A percentile compares a stretch with the other conserved stretches of the same genome.
These are phyloP conservation scores for Coniferiporia sulphurascens DNA, from an alignment of 1,284 basidiomycete species.

Conservation along the genomic window DNA sequence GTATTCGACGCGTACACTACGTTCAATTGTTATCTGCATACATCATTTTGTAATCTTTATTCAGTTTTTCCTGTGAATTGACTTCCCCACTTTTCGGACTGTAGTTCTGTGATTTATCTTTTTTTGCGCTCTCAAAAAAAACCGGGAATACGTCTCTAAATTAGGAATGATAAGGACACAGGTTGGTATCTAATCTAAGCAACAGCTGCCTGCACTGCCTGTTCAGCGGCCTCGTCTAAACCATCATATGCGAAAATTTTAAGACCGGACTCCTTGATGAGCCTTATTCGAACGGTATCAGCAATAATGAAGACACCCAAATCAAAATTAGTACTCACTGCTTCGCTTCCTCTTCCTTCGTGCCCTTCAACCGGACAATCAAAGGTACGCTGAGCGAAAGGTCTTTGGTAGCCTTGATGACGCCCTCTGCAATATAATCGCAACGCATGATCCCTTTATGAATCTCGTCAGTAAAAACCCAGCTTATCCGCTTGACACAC, in stretches of 20 bases:
- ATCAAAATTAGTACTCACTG: constrained; percentile 48
- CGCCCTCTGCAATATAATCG: constrained; percentile 95
- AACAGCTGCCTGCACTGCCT: constrained; percentile 71
- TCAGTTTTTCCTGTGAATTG: constrained; percentile 13
- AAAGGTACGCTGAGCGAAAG: constrained; percentile 83
- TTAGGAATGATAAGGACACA: neutral
- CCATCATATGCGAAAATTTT: constrained; percentile 90
- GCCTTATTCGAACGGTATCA: constrained; percentile 40
- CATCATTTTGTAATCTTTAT: constrained; percentile 26
- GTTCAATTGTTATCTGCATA: constrained; percentile 12
- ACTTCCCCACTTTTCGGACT: constrained; percentile 1
- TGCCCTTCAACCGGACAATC: constrained; percentile 94
- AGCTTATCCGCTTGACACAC: neutral
- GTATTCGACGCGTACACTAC: constrained; percentile 28
- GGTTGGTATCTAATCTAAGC: constrained; percentile 28
- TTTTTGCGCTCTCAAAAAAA: no score
- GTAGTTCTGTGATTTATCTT: neutral
- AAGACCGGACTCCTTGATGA: constrained; percentile 89
- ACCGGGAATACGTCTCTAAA: neutral
- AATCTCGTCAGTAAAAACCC: constrained; percentile 13
- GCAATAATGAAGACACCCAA: neutral
- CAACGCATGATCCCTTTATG: constrained; percentile 91
- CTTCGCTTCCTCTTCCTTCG: constrained; percentile 95
- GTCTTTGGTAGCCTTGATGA: constrained; percentile 96
- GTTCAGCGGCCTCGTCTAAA: constrained; percentile 80